Percentiles rank a stretch among this genome's conserved stretches.
Conservation (phyloP, 208 protist genomes). For the Acanthamoeba lenticulata region DNA sequence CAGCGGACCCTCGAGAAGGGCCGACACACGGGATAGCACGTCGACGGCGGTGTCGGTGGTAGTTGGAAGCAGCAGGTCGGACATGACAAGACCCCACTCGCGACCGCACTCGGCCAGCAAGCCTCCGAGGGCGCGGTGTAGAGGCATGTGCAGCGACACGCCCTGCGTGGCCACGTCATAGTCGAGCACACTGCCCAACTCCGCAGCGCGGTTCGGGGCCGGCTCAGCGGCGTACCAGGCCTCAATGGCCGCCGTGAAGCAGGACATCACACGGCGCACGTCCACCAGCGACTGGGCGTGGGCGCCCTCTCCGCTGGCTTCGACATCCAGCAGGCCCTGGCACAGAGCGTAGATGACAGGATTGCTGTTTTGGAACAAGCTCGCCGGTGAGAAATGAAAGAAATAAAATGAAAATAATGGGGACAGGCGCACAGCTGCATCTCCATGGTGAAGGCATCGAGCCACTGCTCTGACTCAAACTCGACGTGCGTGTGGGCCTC, state of each 20-base stretch:
- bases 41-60: neutral
- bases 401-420: neutral
- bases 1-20: neutral
- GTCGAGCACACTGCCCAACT: neutral
- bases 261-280: neutral
- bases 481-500: slow-evolving; percentile 12
- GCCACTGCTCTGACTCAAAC: slow-evolving; percentile 31
- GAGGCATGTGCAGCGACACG: neutral
- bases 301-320: neutral
- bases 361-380: neutral
- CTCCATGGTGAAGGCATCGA: slow-evolving; percentile 50
- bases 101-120: neutral
- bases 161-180: slow-evolving; percentile 37
- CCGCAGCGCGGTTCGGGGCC: neutral
- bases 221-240: slow-evolving; percentile 37
- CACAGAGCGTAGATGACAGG: slow-evolving; percentile 5
- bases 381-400: neutral
- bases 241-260: neutral
- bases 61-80: neutral
- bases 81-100: neutral
- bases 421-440: neutral
- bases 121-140: slow-evolving; percentile 6
- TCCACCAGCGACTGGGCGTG: neutral
- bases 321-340: slow-evolving; percentile 7
- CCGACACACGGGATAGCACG: neutral